phyloP scores from a whole-genome alignment of 768 basidiomycete species.

The Sutorius australiensis region DNA sequence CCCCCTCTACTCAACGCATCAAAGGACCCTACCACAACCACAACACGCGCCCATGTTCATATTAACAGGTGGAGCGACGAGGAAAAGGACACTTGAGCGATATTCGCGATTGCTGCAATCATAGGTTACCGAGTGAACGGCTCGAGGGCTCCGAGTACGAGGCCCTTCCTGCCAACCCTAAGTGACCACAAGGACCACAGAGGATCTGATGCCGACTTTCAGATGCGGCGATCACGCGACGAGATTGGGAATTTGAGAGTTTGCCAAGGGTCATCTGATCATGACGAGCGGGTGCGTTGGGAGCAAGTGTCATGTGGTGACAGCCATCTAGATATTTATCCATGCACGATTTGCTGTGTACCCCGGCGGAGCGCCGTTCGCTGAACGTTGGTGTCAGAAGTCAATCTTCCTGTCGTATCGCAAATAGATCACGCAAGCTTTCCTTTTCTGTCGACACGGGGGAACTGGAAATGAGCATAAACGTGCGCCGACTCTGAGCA shows the following conservation, averaged over 20 bases:
- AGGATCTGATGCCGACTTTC: not conserved
- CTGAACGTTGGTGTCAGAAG: not conserved
- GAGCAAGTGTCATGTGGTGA: not conserved
- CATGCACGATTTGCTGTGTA: not conserved
- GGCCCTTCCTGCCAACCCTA: not conserved
- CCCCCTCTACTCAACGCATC: not conserved
- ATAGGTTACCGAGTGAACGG: not conserved
- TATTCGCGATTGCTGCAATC: constrained; percentile 2
- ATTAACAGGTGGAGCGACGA: not conserved
- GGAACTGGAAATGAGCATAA: not conserved
- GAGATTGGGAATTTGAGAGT: not conserved
- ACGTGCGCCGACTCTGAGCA: not conserved
- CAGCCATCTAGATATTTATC: not conserved
- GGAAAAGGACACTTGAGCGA: not conserved
- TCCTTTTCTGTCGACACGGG: not conserved
- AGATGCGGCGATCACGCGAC: constrained; percentile 4
- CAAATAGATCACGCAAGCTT: not conserved
- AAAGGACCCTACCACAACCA: not conserved
- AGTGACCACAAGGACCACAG: not conserved
- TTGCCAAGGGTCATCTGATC: not conserved
- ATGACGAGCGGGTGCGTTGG: not conserved
- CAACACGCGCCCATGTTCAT: not conserved
- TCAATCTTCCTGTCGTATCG: constrained; percentile 5
- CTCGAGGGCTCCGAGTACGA: not conserved
- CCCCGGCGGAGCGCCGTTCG: not conserved